Evolutionary conservation across 352 stramenopile species (phyloP), one percentile per base, ranked within the genome.

Genomic region (Globisporangium radiosum): DNA sequence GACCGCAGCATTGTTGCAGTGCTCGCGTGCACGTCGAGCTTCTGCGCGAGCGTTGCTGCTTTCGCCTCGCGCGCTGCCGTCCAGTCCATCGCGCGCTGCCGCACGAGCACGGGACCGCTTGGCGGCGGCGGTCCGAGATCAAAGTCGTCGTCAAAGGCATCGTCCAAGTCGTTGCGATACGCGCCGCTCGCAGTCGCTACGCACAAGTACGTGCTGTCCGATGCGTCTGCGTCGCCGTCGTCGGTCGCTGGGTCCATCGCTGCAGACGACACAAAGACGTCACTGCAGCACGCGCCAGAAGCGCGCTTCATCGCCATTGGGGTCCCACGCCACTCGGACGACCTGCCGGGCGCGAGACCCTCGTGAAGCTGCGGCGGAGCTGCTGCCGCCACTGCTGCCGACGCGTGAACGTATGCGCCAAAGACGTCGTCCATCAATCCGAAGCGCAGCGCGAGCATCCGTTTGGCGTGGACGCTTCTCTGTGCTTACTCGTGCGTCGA

Each of bases 71-170:
- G 47, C 52, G 48, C 60, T 15, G 47, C 64, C 8, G 64, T 72
- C 39, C 64, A 70, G 60, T 79, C 71, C 52, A 59, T 69, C 37
- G 71, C 71, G 50, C 74, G 62, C 63, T 79, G 71, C 0, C 71
- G 69, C 57, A 72, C 63, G n/a, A 79, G 50, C 56, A 56, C 52
- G 5, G 71, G 69, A 33, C 68, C 63, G 14, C 40, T 60, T 43
- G 63, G 56, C 25, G 71, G 71, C 44, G 71, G 71, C 14, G 71
- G 63, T 2, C 71, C 71, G 5, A 79, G 51, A 44, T 73, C 68
- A 47, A 73, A 74, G 42, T 66, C 62, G 37, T 68, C 55, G 4
- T 48, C 42, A 48, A 54, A 61, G 17, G 17, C 33, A n/a, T 54
- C 50, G 33, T n/a, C 49, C 0, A 47, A 13, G 43, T 19, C 13